Percentiles rank a stretch among this genome's conserved stretches.
Conservation (phyloP, 257 asterid genomes). For the Gardenia jasminoides region DNA sequence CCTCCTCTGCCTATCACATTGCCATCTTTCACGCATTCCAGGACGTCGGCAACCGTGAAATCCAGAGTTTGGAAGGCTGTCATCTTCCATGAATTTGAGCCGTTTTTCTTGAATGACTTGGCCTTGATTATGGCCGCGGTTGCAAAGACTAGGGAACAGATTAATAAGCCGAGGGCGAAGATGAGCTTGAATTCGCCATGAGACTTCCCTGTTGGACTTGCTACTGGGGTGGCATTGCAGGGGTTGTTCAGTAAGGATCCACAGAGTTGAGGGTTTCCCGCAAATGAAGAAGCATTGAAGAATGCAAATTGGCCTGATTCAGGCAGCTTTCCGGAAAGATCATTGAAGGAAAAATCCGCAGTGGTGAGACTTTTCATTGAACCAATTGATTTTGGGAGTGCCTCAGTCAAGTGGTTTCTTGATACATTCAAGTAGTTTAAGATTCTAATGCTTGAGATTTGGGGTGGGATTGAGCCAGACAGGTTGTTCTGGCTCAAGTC, state of each 20-base stretch:
- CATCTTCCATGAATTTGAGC: slow-evolving; percentile 67
- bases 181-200: slow-evolving; percentile 64
- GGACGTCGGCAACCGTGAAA: slow-evolving; percentile 63
- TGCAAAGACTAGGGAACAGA: slow-evolving; percentile 73
- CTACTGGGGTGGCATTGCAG: slow-evolving; percentile 40
- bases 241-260: slow-evolving; percentile 63
- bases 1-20: slow-evolving; percentile 95
- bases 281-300: slow-evolving; percentile 69
- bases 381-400: slow-evolving; percentile 63
- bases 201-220: slow-evolving; percentile 33
- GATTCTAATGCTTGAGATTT: slow-evolving; percentile 59
- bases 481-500: slow-evolving; percentile 78
- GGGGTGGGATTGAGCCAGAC: slow-evolving; percentile 65
- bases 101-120: slow-evolving; percentile 63
- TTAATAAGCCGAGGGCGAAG: slow-evolving; percentile 67
- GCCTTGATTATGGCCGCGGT: slow-evolving; percentile 72
- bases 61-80: slow-evolving; percentile 81
- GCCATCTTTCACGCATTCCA: slow-evolving; percentile 87
- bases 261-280: slow-evolving; percentile 82
- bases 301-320: slow-evolving; percentile 80
- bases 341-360: slow-evolving; percentile 87
- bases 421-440: slow-evolving; percentile 79
- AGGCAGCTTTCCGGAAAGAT: slow-evolving; percentile 76
- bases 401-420: slow-evolving; percentile 59
- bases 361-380: slow-evolving; percentile 84